Evolutionary conservation across 495 filamentous ascomycete genomes (phyloP).

Genomic region (Penicillium pancosmium): DNA sequence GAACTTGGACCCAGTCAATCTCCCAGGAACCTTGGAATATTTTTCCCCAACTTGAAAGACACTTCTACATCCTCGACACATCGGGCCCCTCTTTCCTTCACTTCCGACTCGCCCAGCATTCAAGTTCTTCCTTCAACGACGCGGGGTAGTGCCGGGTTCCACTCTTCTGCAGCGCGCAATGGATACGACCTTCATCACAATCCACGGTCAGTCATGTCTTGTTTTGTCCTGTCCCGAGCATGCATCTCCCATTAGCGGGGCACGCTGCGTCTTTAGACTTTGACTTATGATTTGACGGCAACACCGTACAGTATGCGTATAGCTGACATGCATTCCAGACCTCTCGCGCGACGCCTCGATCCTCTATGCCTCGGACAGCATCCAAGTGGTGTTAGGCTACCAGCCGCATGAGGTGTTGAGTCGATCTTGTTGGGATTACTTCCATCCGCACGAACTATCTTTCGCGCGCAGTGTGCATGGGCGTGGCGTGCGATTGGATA

Average conservation of each 20-base stretch:
- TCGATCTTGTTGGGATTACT: constrained; percentile 83
- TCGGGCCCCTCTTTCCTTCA: not conserved
- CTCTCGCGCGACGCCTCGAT: constrained; percentile 76
- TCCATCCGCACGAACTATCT: constrained; percentile 79
- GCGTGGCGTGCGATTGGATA: constrained; percentile 75
- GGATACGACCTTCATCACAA: constrained; percentile 94
- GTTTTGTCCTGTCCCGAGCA: too few relatives aligned
- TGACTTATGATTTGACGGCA: not conserved
- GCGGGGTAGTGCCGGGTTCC: constrained; percentile 21
- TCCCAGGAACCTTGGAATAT: not conserved
- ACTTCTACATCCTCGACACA: not conserved
- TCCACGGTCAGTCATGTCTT: constrained; percentile 67
- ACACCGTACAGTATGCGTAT: not conserved
- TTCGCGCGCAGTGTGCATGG: constrained; percentile 74
- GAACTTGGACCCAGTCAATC: constrained; percentile 7
- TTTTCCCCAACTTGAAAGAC: not conserved
- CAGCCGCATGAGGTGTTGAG: constrained; percentile 73
- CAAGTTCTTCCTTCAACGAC: not conserved
- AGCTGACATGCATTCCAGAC: constrained; percentile 50
- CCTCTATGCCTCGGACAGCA: constrained; percentile 81
- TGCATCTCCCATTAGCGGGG: too few relatives aligned
- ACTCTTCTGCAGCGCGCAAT: constrained; percentile 48
- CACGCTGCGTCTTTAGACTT: too few relatives aligned
- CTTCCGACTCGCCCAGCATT: not conserved
- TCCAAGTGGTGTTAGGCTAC: constrained; percentile 81